Evolutionary conservation across 257 asterid genomes (phyloP).

Genomic region (Misopates orontium): DNA sequence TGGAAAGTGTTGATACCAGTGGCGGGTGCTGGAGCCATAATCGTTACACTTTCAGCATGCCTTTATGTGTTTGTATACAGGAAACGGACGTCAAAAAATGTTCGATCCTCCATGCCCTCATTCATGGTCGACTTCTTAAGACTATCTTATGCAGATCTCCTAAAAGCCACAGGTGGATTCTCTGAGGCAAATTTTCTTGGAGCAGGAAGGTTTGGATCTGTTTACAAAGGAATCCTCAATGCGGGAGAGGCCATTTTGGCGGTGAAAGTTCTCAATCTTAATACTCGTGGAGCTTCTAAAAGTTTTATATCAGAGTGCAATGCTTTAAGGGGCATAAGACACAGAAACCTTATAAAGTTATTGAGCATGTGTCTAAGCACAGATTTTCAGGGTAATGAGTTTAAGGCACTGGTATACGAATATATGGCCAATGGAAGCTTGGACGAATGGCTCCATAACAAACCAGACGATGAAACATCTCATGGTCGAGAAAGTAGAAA

Average conservation of each 20-base stretch:
- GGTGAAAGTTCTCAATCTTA: conserved; percentile 24
- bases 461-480: not conserved
- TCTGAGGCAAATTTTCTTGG: conserved; percentile 30
- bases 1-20: conserved; percentile 12
- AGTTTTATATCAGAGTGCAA: conserved; percentile 31
- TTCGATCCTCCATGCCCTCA: not conserved
- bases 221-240: conserved; percentile 29
- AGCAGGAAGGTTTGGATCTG: conserved; percentile 26
- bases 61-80: not conserved
- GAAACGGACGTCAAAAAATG: not conserved
- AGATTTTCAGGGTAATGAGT: conserved; percentile 24
- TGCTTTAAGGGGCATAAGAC: conserved; percentile 21
- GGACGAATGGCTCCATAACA: conserved; percentile 25
- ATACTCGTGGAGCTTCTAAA: conserved; percentile 27
- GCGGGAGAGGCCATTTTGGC: conserved; percentile 13
- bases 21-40: not conserved
- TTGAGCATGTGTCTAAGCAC: conserved; percentile 25
- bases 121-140: not conserved
- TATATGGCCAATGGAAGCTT: conserved; percentile 28
- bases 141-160: conserved; percentile 25
- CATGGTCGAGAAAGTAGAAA: not conserved
- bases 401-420: conserved; percentile 30
- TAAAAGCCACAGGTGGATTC: conserved; percentile 21
- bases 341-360: conserved; percentile 26
- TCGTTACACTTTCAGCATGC: not conserved